Percentiles rank a stretch among this genome's conserved stretches.
phyloP scores from a whole-genome alignment of 305 asterid genomes.

The Caryopteris hybrid region DNA sequence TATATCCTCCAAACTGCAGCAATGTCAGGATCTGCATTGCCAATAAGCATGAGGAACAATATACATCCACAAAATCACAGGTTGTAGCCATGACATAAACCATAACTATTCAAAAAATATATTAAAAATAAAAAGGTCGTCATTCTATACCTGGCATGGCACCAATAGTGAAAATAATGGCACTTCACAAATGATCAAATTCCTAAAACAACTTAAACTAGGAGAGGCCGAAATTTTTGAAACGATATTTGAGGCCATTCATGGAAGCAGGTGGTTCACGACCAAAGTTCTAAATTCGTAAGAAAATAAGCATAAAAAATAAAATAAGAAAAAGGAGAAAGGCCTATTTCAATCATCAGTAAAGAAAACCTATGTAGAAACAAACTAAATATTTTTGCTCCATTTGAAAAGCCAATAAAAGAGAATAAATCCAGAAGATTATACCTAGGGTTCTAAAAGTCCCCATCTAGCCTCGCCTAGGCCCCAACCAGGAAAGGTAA shows the following conservation, averaged over 20 bases:
- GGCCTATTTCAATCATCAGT: not conserved
- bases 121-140: not conserved
- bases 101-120: not conserved
- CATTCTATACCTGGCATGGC: not conserved
- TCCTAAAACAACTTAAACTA: conserved; percentile 1
- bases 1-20: conserved; percentile 94
- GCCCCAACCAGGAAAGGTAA: too few species aligned
- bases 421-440: not conserved
- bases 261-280: not conserved
- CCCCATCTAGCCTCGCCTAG: too few species aligned
- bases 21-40: conserved; percentile 77
- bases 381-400: not conserved
- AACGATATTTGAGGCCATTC: not conserved
- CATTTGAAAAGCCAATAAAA: not conserved
- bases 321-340: too few species aligned
- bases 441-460: not conserved
- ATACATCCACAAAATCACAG: not conserved
- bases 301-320: not conserved
- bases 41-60: conserved; percentile 4
- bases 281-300: not conserved
- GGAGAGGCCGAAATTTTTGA: not conserved
- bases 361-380: not conserved
- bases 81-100: not conserved
- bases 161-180: not conserved
- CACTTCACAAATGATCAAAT: not conserved